Conservation (phyloP, 768 basidiomycete species). For the Hemileccinum rubropunctum region DNA sequence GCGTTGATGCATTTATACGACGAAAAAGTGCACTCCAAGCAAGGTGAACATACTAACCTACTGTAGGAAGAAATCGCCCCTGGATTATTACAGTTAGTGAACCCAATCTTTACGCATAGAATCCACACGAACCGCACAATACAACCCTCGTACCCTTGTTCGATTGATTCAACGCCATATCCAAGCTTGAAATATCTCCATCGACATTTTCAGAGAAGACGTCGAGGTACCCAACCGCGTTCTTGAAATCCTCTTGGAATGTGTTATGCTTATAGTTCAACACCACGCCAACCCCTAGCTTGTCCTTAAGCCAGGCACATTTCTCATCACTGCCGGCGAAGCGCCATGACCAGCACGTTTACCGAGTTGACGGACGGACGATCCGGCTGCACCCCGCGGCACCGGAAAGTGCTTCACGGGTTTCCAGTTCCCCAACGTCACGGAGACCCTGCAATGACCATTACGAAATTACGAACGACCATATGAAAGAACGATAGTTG, state of each 20-base stretch:
- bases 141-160: conserved; percentile 76
- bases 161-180: conserved; percentile 69
- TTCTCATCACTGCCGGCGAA: conserved; percentile 86
- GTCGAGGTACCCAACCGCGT: conserved; percentile 67
- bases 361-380: conserved; percentile 78
- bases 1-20: conserved; percentile 49
- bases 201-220: conserved; percentile 85
- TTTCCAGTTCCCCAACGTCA: conserved; percentile 75
- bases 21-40: neutral
- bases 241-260: conserved; percentile 72
- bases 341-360: conserved; percentile 79
- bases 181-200: conserved; percentile 78
- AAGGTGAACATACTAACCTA: conserved; percentile 31
- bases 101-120: neutral
- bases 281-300: conserved; percentile 78
- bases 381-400: conserved; percentile 92
- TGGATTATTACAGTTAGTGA: conserved; percentile 26
- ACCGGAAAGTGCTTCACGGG: conserved; percentile 84
- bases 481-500: neutral
- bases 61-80: conserved; percentile 87
- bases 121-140: conserved; percentile 67
- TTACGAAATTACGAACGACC: neutral
- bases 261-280: conserved; percentile 83
- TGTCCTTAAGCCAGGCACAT: conserved; percentile 79
- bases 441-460: conserved; percentile 60